phyloP scores from a whole-genome alignment of 257 asterid species.

The Linaria vulgaris region DNA sequence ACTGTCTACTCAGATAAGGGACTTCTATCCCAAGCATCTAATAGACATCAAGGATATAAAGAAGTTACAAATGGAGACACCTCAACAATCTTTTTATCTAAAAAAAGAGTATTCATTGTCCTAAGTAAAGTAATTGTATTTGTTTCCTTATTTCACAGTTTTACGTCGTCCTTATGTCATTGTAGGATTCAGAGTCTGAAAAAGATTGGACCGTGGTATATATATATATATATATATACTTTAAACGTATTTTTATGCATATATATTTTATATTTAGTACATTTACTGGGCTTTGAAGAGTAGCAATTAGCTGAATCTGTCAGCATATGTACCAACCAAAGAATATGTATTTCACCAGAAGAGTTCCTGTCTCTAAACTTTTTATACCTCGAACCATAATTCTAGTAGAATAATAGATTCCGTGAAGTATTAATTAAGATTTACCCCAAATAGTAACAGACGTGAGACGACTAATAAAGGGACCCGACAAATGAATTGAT shows the following conservation, averaged over 20 bases:
- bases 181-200: slow-evolving; percentile 6
- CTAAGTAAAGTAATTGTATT: too few relatives aligned
- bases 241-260: too few relatives aligned
- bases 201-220: not conserved
- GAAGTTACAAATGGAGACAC: slow-evolving; percentile 38
- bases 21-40: slow-evolving; percentile 36
- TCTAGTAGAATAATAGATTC: too few relatives aligned
- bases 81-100: too few relatives aligned
- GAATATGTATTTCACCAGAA: slow-evolving; percentile 33
- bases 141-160: too few relatives aligned
- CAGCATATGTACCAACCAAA: slow-evolving; percentile 43
- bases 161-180: not conserved
- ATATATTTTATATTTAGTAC: not conserved
- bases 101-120: too few relatives aligned
- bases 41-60: slow-evolving; percentile 13
- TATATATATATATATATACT: not conserved
- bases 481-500: too few relatives aligned
- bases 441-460: too few relatives aligned
- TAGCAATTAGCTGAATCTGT: slow-evolving; percentile 46
- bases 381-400: too few relatives aligned
- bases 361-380: slow-evolving; percentile 42
- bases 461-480: too few relatives aligned
- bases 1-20: slow-evolving; percentile 33
- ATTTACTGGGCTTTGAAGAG: slow-evolving; percentile 6
- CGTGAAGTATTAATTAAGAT: too few relatives aligned